Evolutionary conservation across 345 rosid species (phyloP).

Genomic region (Hevea brasiliensis): DNA sequence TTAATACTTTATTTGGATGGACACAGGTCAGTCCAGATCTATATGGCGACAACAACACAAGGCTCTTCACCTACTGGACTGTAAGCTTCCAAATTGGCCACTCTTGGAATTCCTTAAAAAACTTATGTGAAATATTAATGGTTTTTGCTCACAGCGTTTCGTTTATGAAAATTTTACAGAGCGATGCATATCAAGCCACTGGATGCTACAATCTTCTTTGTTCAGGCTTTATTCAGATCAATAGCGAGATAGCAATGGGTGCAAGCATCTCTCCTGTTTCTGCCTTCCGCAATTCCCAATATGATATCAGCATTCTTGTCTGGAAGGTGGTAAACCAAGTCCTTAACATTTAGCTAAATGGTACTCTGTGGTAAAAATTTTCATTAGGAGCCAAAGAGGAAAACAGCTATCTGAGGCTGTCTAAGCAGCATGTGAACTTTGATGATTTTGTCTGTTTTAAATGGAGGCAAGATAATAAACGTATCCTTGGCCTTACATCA

Average conservation of each 20-base stretch:
- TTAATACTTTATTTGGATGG: conserved; percentile 16
- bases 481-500: background rate
- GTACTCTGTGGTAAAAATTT: background rate
- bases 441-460: background rate
- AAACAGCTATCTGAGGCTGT: too few relatives aligned
- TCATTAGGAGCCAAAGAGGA: too few relatives aligned
- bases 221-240: conserved; percentile 93
- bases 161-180: conserved; percentile 37
- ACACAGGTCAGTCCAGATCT: conserved; percentile 96
- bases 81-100: conserved; percentile 44
- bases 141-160: background rate
- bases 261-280: conserved; percentile 99
- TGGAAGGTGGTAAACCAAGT: conserved; percentile 67
- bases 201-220: conserved; percentile 97
- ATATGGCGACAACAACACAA: conserved; percentile 96
- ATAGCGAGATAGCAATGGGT: conserved; percentile 89
- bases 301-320: conserved; percentile 83
- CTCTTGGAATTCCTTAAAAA: background rate
- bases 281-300: conserved; percentile 55
- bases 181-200: conserved; percentile 96
- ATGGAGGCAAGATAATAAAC: too few relatives aligned
- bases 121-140: background rate
- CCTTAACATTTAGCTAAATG: background rate
- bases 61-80: conserved; percentile 99
- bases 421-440: conserved; percentile 2